A percentile compares a stretch with the other conserved stretches of the same genome.
phyloP scores from a whole-genome alignment of 306 rosid species.

The Alnus glutinosa region DNA sequence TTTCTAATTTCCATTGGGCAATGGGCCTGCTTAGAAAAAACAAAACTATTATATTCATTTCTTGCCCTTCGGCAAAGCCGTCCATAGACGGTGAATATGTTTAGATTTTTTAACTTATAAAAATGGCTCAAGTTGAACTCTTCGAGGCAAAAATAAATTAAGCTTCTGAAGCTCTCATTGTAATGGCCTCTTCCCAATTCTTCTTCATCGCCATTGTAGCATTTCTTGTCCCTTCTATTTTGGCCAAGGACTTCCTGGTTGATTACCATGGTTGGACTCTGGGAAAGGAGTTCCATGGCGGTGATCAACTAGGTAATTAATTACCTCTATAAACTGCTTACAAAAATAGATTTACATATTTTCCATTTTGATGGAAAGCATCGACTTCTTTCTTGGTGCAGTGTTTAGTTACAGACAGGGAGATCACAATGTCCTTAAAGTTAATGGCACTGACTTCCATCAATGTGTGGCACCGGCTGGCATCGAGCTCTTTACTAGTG shows the following conservation, averaged over 20 bases:
- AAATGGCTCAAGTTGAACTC: no score
- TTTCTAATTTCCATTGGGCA: no score
- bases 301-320: slow-evolving; percentile 48
- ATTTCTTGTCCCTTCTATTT: slow-evolving; percentile 25
- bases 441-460: slow-evolving; percentile 43
- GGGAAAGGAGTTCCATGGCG: slow-evolving; percentile 45
- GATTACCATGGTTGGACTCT: slow-evolving; percentile 46
- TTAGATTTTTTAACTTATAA: no score
- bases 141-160: no score
- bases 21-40: no score
- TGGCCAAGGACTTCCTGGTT: slow-evolving; percentile 34
- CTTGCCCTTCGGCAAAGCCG: no score
- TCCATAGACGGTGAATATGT: no score
- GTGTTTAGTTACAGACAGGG: slow-evolving; percentile 41
- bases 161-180: background rate
- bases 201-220: slow-evolving; percentile 30
- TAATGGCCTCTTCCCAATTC: slow-evolving; percentile 33
- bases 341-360: background rate
- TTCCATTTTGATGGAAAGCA: background rate
- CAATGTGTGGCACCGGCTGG: slow-evolving; percentile 27
- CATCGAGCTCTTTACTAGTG: slow-evolving; percentile 22
- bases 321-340: background rate
- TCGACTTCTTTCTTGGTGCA: slow-evolving; percentile 15
- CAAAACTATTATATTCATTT: no score
- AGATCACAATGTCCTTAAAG: slow-evolving; percentile 39